Percentiles rank a stretch among this genome's conserved stretches.
phyloP scores from a whole-genome alignment of 768 basidiomycete genomes.

The Dentipellis sp. region DNA sequence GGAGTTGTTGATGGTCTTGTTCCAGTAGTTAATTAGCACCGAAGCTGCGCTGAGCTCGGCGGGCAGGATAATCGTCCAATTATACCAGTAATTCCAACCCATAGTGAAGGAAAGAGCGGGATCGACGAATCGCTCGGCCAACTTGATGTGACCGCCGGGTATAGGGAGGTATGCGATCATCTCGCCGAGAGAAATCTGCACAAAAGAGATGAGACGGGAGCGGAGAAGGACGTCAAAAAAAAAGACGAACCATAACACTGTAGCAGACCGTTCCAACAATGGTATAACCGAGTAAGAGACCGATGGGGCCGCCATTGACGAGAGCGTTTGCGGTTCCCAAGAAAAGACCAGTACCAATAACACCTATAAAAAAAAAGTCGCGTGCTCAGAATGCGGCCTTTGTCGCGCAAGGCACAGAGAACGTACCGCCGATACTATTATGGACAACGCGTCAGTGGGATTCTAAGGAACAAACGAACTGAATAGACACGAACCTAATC shows the following conservation, averaged over 20 bases:
- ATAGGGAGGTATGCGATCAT: constrained; percentile 75
- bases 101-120: constrained; percentile 50
- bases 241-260: constrained; percentile 52
- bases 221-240: not conserved
- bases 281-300: constrained; percentile 63
- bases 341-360: constrained; percentile 30
- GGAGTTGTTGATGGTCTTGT: constrained; percentile 24
- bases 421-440: constrained; percentile 22
- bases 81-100: constrained; percentile 45
- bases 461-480: not conserved
- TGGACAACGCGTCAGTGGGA: constrained; percentile 2
- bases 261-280: constrained; percentile 60
- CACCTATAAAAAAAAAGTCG: constrained; percentile 10
- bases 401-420: not conserved
- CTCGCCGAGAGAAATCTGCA: constrained; percentile 56
- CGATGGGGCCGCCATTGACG: constrained; percentile 59
- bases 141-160: constrained; percentile 70
- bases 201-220: not conserved
- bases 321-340: constrained; percentile 40
- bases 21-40: constrained; percentile 42
- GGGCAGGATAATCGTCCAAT: constrained; percentile 4
- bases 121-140: constrained; percentile 76
- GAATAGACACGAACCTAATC: constrained; percentile 45
- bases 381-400: not conserved
- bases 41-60: constrained; percentile 29